Percentiles rank a stretch among this genome's conserved stretches.
phyloP scores from a whole-genome alignment of 2,329 filamentous ascomycete species.

The Phoma sp. region DNA sequence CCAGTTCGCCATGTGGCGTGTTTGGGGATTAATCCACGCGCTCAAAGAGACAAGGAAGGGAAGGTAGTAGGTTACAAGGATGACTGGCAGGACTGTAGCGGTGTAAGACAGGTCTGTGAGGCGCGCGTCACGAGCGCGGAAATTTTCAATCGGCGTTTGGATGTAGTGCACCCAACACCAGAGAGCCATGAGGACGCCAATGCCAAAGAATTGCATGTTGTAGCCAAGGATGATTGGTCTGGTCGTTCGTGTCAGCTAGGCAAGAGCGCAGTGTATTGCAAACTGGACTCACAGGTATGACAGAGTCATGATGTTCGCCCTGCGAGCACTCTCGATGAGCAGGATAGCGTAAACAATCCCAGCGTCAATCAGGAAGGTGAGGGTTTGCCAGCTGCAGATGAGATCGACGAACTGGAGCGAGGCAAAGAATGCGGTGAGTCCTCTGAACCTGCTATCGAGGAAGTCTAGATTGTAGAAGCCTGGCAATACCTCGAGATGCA shows the following conservation, averaged over 20 bases:
- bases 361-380: conserved; percentile 21
- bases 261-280: too few species aligned
- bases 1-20: conserved; percentile 19
- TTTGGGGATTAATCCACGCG: conserved; percentile 13
- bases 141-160: conserved; percentile 23
- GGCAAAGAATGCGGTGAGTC: conserved; percentile 17
- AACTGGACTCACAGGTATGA: conserved; percentile 10
- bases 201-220: conserved; percentile 20
- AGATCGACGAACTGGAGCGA: conserved; percentile 22
- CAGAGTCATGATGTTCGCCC: conserved; percentile 18
- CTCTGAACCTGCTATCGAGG: conserved; percentile 18
- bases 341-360: conserved; percentile 20
- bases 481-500: conserved; percentile 3
- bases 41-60: conserved; percentile 8
- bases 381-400: conserved; percentile 18
- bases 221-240: conserved; percentile 23
- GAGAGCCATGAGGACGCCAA: conserved; percentile 17
- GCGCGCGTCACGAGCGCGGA: conserved; percentile 21
- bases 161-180: conserved; percentile 24
- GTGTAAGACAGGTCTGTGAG: conserved; percentile 23
- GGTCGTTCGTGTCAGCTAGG: not conserved
- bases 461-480: conserved; percentile 21
- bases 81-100: conserved; percentile 19
- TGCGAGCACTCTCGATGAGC: conserved; percentile 22
- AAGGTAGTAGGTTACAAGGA: conserved; percentile 17